Percentiles rank a stretch among this genome's conserved stretches.
These are phyloP conservation scores for Rhizophlyctis rosea DNA, from an alignment of 192 early-diverging fungal genomes.

Conservation along the genomic window DNA sequence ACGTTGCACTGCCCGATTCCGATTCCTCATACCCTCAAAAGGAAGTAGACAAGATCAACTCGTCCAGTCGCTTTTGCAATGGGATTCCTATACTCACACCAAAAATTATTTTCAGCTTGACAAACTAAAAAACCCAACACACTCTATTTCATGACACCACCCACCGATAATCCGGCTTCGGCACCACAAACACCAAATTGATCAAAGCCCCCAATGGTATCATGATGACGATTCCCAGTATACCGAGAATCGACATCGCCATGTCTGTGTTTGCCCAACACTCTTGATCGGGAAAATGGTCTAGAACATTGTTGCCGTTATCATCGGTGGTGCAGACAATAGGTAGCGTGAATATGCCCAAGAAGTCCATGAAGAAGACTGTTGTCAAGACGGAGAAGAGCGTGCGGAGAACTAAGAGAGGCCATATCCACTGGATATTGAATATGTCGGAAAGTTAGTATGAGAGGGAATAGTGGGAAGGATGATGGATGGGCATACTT, in stretches of 20 bases:
- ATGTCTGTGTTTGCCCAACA: neutral
- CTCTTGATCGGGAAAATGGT: neutral
- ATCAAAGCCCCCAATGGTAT: conserved; percentile 7
- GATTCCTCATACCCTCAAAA: neutral
- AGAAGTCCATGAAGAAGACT: conserved; percentile 11
- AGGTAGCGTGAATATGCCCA: conserved; percentile 1
- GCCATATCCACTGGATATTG: conserved; percentile 17
- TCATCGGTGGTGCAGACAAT: conserved; percentile 1
- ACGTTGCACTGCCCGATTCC: neutral
- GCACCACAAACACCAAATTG: conserved; percentile 11
- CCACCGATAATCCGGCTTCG: conserved; percentile 5
- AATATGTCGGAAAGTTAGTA: no score
- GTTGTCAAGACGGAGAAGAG: conserved; percentile 7
- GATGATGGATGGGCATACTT: no score
- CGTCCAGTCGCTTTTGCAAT: conserved; percentile 6
- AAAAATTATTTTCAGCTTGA: neutral
- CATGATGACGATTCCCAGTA: neutral
- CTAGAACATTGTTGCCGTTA: neutral
- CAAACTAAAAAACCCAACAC: neutral
- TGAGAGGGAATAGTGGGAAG: no score
- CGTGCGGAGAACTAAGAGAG: neutral
- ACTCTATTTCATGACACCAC: neutral
- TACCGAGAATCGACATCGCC: neutral
- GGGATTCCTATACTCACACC: neutral
- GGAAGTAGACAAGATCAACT: conserved; percentile 7